Base-by-base conservation (phyloP, 352 stramenopile genomes). In the Elongisporangium prolatum region DNA sequence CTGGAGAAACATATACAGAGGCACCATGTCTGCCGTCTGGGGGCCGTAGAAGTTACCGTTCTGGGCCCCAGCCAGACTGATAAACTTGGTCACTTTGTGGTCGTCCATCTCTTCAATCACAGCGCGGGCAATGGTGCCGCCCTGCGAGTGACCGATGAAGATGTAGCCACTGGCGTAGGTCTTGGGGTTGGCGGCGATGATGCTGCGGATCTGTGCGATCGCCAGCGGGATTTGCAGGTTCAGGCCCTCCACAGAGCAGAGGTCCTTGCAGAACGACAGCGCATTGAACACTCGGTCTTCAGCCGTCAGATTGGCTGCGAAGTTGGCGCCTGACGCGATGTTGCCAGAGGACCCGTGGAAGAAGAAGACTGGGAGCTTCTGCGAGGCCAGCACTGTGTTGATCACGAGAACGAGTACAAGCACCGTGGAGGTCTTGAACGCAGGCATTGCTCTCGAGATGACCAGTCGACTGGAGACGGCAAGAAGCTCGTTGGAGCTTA, bases 61-160 rank as follows among this genome's bases (percentile, higher is more conserved):
- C 11, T 70, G 65, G 3, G 71, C 64, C 3, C 77, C 75, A 9
- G 77, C 75, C 21, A 85, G 61, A 38, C 66, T 80, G 60, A 88
- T 72, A 60, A 72, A 77, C 34, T 67, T 75, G 55, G 78, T 62
- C 3, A 76, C 73, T 2, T 78, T 76, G 66, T 84, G 77, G 60
- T 84, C 67, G 48, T 88, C 71, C 74, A 80, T 82, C 21, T 82
- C 68, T 59, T 85, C 70, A 21, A 85, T 68, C 20, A 88, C 75
- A 20, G 63, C 73, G 21, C 77, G 72, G 20, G 73, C 59, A 13
- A 88, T 58, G 3, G 74, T 63, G 0, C 65, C 74, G 22, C 77
- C 77, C 20, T 76, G 70, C 10, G 77, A 88, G 54, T 88, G 73
- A 17, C 63, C 63, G 4, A 85, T 60, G 44, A 88, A 74, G 56